Conservation (phyloP, 2,329 filamentous ascomycete species). For the Elsinoe fawcettii region DNA sequence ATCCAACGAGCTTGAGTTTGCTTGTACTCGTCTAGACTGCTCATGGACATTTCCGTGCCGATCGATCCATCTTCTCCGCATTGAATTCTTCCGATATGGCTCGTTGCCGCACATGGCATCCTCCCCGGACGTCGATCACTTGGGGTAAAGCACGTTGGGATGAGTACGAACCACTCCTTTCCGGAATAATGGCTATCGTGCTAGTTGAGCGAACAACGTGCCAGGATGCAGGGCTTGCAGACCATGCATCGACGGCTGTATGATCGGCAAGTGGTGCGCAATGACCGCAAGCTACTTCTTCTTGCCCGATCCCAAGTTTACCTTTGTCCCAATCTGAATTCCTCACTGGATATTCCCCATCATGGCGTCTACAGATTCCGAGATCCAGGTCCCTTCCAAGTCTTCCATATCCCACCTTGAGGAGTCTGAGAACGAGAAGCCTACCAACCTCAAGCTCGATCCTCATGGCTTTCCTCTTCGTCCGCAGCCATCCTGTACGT, state of each 20-base stretch:
- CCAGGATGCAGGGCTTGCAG: neutral
- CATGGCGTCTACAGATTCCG: conserved; percentile 6
- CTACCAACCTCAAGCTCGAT: conserved; percentile 5
- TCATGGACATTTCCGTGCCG: neutral
- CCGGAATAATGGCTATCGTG: neutral
- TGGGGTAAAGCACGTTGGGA: neutral
- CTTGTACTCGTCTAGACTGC: neutral
- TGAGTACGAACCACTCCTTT: neutral
- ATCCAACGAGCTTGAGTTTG: neutral
- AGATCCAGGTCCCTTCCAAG: conserved; percentile 10
- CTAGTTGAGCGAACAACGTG: neutral
- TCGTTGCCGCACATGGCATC: neutral
- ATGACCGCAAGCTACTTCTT: neutral
- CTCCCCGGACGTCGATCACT: neutral
- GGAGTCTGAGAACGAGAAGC: conserved; percentile 11
- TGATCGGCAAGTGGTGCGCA: neutral
- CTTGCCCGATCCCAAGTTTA: neutral
- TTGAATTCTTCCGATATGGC: neutral
- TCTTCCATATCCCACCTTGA: neutral
- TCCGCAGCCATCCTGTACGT: conserved; percentile 13
- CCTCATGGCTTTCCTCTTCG: conserved; percentile 14
- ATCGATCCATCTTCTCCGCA: conserved; percentile 2
- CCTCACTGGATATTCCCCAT: neutral
- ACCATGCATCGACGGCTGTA: neutral
- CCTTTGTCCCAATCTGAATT: neutral